Evolutionary conservation across 305 asterid species (phyloP).

Genomic region (Fraxinus albicans): DNA sequence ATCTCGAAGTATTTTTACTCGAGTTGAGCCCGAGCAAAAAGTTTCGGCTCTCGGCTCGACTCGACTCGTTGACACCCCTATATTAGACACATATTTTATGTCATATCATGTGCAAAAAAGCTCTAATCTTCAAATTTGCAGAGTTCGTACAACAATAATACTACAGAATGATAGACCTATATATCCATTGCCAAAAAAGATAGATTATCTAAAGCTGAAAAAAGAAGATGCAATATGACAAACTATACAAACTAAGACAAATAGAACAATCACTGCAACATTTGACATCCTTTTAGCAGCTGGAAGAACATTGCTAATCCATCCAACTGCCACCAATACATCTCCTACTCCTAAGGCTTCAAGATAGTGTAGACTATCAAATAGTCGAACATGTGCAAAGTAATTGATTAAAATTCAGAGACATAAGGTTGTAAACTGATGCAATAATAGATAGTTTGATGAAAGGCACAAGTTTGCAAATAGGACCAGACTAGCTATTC

Average conservation of each 20-base stretch:
- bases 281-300: conserved; percentile 79
- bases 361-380: conserved; percentile 77
- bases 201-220: background rate
- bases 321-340: conserved; percentile 94
- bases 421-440: background rate
- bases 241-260: too few relatives aligned
- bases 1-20: too few relatives aligned
- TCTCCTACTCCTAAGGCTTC: conserved; percentile 87
- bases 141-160: background rate
- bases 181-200: background rate
- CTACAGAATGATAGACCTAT: background rate
- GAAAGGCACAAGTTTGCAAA: background rate
- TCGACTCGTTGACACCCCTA: too few relatives aligned
- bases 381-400: conserved; percentile 66
- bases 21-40: too few relatives aligned
- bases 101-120: too few relatives aligned
- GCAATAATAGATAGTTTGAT: background rate
- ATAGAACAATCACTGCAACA: conserved; percentile 71
- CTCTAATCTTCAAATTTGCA: background rate
- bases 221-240: background rate
- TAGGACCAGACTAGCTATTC: background rate
- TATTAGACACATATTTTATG: too few relatives aligned
- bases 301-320: conserved; percentile 86
- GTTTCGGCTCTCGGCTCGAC: too few relatives aligned
- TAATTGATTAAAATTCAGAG: background rate